Conservation (phyloP, 2,329 filamentous ascomycete genomes). For the Talaromyces funiculosus region DNA sequence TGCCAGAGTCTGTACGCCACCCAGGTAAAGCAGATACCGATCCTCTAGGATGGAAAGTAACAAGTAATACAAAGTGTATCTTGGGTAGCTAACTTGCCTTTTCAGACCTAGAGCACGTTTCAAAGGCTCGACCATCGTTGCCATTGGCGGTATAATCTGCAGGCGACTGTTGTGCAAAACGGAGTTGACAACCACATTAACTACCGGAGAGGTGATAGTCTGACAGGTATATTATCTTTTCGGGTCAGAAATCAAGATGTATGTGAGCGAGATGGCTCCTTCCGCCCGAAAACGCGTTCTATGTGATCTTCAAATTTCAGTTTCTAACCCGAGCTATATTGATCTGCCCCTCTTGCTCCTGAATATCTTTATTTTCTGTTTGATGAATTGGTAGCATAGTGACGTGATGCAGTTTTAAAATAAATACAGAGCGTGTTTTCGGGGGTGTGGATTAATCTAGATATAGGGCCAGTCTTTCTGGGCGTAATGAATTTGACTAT, state of each 20-base stretch:
- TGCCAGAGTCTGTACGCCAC: background rate
- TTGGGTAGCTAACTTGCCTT: background rate
- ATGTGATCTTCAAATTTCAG: too few relatives aligned
- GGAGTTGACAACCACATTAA: background rate
- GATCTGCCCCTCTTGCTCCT: background rate
- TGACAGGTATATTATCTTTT: too few relatives aligned
- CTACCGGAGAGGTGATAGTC: background rate
- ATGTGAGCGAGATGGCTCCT: too few relatives aligned
- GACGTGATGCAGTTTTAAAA: background rate
- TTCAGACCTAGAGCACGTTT: background rate
- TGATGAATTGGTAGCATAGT: background rate
- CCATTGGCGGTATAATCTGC: background rate
- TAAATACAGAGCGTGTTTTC: background rate
- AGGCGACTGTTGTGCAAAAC: background rate
- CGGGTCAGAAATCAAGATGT: too few relatives aligned
- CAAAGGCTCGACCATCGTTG: background rate
- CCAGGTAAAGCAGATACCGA: background rate
- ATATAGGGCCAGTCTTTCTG: background rate
- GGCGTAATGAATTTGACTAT: background rate
- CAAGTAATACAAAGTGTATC: background rate
- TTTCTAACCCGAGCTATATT: too few relatives aligned
- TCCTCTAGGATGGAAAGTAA: background rate
- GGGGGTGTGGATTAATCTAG: background rate
- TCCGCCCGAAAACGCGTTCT: too few relatives aligned
- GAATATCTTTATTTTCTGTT: background rate